These are phyloP conservation scores for Kodamaea leandrae DNA, from an alignment of 805 yeast species.

Conservation along the genomic window DNA sequence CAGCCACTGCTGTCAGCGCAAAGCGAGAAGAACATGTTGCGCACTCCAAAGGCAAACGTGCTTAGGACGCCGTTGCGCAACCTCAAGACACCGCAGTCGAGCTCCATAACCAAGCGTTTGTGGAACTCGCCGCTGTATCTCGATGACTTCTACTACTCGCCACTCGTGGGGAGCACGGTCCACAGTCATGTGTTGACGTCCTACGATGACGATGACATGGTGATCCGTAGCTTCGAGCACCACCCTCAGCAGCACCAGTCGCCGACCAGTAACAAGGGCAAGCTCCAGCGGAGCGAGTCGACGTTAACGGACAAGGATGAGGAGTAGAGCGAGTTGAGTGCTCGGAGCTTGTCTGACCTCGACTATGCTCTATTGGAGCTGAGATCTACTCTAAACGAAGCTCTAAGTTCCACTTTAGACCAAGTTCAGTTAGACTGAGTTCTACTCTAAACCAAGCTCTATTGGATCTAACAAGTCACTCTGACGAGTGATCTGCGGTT, in stretches of 20 bases:
- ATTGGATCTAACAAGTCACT: too few species aligned
- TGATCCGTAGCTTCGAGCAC: constrained; percentile 38
- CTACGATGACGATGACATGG: constrained; percentile 47
- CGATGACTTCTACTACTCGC: constrained; percentile 63
- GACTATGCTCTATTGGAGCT: too few species aligned
- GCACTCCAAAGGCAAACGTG: constrained; percentile 31
- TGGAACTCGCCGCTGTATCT: constrained; percentile 68
- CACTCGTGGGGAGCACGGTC: constrained; percentile 12
- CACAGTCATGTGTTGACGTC: constrained; percentile 25
- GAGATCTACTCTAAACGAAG: too few species aligned
- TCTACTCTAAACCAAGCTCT: too few species aligned
- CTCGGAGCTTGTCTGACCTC: neutral
- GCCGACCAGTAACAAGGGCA: constrained; percentile 10
- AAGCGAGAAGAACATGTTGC: constrained; percentile 7
- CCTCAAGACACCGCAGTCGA: constrained; percentile 40
- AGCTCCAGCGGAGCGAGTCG: constrained; percentile 4
- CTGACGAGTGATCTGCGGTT: neutral
- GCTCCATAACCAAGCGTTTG: constrained; percentile 47
- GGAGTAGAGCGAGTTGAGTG: neutral
- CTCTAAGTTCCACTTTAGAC: too few species aligned
- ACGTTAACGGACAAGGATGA: constrained; percentile 14
- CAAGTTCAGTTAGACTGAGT: too few species aligned
- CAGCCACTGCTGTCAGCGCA: constrained; percentile 2
- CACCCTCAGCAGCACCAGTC: constrained; percentile 17
- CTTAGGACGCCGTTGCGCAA: constrained; percentile 35